phyloP scores from a whole-genome alignment of 768 basidiomycete species.

The Trametopsis cervina region DNA sequence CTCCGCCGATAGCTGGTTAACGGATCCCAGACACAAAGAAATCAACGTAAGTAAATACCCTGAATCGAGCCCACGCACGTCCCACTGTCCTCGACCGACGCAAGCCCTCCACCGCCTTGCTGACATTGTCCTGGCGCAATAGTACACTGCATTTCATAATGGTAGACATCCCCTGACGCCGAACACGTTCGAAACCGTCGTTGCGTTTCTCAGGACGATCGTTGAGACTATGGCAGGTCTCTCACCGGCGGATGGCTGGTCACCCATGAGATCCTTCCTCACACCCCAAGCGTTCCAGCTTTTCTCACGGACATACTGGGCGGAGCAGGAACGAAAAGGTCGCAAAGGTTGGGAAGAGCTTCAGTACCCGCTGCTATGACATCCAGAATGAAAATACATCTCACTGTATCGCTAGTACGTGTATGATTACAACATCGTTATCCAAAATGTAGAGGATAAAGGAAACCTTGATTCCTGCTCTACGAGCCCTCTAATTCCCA shows the following conservation, averaged over 20 bases:
- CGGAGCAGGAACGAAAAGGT: not conserved
- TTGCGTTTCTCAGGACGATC: conserved; percentile 3
- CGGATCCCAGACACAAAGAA: not conserved
- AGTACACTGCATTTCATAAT: conserved; percentile 2
- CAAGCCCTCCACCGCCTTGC: too few relatives aligned
- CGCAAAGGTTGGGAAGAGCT: conserved; percentile 1
- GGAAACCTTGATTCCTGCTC: too few relatives aligned
- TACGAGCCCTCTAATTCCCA: too few relatives aligned
- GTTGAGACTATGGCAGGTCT: conserved; percentile 1
- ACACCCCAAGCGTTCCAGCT: conserved; percentile 5
- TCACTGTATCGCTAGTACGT: not conserved
- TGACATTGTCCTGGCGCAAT: not conserved
- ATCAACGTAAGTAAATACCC: too few relatives aligned
- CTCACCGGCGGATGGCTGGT: not conserved
- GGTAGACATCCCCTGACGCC: not conserved
- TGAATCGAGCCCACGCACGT: too few relatives aligned
- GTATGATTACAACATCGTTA: too few relatives aligned
- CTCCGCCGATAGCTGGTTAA: conserved; percentile 3
- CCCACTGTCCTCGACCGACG: too few relatives aligned
- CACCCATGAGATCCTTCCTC: not conserved
- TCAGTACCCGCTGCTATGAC: not conserved
- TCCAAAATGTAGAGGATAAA: too few relatives aligned
- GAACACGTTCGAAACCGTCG: conserved; percentile 1
- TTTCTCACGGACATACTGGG: conserved; percentile 2
- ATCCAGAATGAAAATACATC: not conserved